phyloP scores from a whole-genome alignment of 495 filamentous ascomycete genomes.

The Aspergillus conjunctus region DNA sequence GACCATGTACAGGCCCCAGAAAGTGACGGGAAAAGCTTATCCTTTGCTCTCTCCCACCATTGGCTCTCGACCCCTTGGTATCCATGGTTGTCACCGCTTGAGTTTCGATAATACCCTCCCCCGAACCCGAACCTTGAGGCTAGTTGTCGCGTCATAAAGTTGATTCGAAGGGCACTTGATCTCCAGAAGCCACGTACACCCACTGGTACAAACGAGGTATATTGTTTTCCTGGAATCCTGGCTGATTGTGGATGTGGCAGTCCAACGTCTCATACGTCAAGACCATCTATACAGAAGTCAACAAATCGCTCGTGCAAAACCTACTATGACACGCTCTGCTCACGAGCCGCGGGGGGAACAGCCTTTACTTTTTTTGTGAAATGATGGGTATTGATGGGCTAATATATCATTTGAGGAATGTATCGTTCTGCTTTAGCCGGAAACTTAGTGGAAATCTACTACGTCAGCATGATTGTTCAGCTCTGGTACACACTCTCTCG shows the following conservation, averaged over 20 bases:
- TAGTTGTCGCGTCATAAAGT: constrained; percentile 2
- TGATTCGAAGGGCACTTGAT: not conserved
- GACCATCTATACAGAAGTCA: constrained; percentile 14
- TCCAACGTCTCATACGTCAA: constrained; percentile 34
- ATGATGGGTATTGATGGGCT: no score
- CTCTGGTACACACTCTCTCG: not conserved
- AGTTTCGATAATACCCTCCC: not conserved
- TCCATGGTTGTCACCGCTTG: not conserved
- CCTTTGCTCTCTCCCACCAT: not conserved
- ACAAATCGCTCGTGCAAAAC: constrained; percentile 3
- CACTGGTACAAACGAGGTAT: constrained; percentile 6
- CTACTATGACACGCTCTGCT: not conserved
- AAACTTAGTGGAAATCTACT: constrained; percentile 30
- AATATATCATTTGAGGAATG: not conserved
- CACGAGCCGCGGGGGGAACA: not conserved
- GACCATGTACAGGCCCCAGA: not conserved
- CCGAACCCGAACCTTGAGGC: not conserved
- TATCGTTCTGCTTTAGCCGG: constrained; percentile 1
- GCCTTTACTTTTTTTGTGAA: not conserved
- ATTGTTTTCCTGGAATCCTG: constrained; percentile 12
- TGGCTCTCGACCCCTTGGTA: not conserved
- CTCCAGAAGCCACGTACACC: not conserved
- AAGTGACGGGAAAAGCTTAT: not conserved
- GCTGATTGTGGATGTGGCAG: constrained; percentile 38
- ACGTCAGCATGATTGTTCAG: constrained; percentile 43